Conservation (phyloP, 768 basidiomycete genomes). For the Pulveroboletus sp. region DNA sequence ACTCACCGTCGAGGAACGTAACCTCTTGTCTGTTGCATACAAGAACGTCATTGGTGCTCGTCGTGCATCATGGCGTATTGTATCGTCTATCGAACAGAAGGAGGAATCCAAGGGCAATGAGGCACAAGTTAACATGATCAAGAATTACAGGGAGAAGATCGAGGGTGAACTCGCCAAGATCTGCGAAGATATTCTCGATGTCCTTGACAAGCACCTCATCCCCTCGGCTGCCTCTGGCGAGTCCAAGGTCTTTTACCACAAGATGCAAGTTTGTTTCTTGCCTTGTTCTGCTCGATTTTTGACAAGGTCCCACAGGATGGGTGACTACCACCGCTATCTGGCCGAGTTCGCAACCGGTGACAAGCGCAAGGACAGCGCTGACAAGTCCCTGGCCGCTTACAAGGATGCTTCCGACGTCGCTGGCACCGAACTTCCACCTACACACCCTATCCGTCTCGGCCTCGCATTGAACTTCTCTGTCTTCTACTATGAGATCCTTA, state of each 20-base stretch:
- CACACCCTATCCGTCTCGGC: slow-evolving; percentile 97
- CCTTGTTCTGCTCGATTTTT: background rate
- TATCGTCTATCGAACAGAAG: slow-evolving; percentile 98
- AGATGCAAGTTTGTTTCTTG: slow-evolving; percentile 63
- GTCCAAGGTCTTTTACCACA: slow-evolving; percentile 99
- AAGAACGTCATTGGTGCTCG: slow-evolving; percentile 99
- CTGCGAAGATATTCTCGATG: slow-evolving; percentile 96
- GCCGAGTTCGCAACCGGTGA: slow-evolving; percentile 98
- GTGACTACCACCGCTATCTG: slow-evolving; percentile 98
- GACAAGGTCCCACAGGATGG: slow-evolving; percentile 65
- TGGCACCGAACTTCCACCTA: slow-evolving; percentile 90
- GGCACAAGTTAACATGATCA: slow-evolving; percentile 94
- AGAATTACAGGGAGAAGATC: slow-evolving; percentile 96
- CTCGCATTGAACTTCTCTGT: slow-evolving; percentile 99
- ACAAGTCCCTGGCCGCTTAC: slow-evolving; percentile 96
- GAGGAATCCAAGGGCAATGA: slow-evolving; percentile 99
- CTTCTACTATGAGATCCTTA: slow-evolving; percentile 99
- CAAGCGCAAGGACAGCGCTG: slow-evolving; percentile 94
- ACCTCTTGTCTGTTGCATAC: slow-evolving; percentile 95
- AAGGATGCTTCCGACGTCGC: slow-evolving; percentile 98
- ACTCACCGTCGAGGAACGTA: slow-evolving; percentile 97
- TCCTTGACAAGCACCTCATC: slow-evolving; percentile 96
- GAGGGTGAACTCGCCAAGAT: slow-evolving; percentile 96
- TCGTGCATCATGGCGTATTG: slow-evolving; percentile 96
- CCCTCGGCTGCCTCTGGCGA: slow-evolving; percentile 95